Evolutionary conservation across 169 alveolate genomes (phyloP), one percentile per base, ranked within the genome.

Genomic region (Plasmodium gonderi): DNA sequence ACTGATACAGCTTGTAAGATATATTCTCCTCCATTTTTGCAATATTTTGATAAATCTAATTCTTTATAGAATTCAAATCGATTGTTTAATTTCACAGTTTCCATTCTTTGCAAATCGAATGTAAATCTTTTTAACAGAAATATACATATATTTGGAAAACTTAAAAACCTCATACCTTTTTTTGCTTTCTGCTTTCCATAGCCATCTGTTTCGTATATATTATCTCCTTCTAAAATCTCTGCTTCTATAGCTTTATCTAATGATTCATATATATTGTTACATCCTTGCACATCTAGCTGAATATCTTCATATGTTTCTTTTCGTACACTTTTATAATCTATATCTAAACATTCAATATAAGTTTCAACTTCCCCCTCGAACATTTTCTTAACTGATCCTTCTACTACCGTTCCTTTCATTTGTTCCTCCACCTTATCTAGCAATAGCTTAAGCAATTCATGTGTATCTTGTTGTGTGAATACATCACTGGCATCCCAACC

Each of bases 401-500:
- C 99, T 60, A 98, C 99, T 2, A 97, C 95, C 2, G 99, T 98
- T 42, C 98, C 98, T 91, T 96, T 97, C 99, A 98, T 98, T 95
- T 98, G 98, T 96, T 98, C 99, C 87, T 99, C 99, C 93, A 99
- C 97, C 31, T 98, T 97, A 90, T 98, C 99, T 79, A 98, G 96
- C 68, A 99, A 96, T 75, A 98, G 93, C 85, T 98, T 96, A 90
- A 97, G 96, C 91, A 99, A 97, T 94, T 99, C 99, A 94, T 99
- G 99, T 14, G 99, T 98, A 81, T 99, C 99, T 91, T 98, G 99
- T 92, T 99, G 99, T 7, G 99, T 97, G 95, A 98, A 98, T 77
- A 98, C 98, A 90, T 99, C 99, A 33, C 97, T 96, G 17, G 98
- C 95, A 64, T 98, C 98, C 99, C 99, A 99, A 0, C 99, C 99